Percentiles rank a stretch among this genome's conserved stretches.
Conservation (phyloP, 192 early-diverging fungal species). For the Thoreauomyces humboldtii region DNA sequence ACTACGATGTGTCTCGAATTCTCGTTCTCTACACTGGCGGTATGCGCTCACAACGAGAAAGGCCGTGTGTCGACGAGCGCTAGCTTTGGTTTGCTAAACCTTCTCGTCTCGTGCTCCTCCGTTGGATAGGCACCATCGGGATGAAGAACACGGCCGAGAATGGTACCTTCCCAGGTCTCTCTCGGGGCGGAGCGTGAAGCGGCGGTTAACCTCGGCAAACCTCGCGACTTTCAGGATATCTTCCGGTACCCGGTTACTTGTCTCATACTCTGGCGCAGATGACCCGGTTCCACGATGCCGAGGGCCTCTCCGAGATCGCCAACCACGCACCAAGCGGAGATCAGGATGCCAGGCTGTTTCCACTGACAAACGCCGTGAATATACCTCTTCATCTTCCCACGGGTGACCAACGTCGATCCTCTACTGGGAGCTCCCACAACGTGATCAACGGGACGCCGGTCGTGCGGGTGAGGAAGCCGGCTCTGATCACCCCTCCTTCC, state of each 20-base stretch:
- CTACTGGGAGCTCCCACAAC: not conserved
- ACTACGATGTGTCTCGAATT: constrained; percentile 45
- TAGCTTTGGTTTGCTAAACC: too few species aligned
- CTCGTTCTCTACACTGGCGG: constrained; percentile 95
- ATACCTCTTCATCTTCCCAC: constrained; percentile 29
- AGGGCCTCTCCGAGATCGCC: constrained; percentile 11
- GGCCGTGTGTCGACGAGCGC: too few species aligned
- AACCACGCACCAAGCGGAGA: constrained; percentile 17
- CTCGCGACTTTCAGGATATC: constrained; percentile 26
- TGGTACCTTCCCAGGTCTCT: constrained; percentile 15
- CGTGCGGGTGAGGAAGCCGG: constrained; percentile 36
- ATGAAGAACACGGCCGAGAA: constrained; percentile 59
- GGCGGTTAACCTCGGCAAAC: not conserved
- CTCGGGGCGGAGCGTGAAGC: too few species aligned
- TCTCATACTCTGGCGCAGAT: constrained; percentile 71
- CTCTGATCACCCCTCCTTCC: constrained; percentile 82
- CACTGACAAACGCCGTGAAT: constrained; percentile 38
- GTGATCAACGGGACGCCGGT: constrained; percentile 49
- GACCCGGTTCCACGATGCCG: constrained; percentile 73
- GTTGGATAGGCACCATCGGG: constrained; percentile 92
- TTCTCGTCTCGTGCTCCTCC: too few species aligned
- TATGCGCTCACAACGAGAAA: too few species aligned
- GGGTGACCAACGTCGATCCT: not conserved
- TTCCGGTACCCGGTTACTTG: constrained; percentile 71
- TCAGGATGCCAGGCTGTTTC: constrained; percentile 6